Base-by-base conservation (phyloP, 2,329 filamentous ascomycete genomes). In the Leptoxyphium fumago region DNA sequence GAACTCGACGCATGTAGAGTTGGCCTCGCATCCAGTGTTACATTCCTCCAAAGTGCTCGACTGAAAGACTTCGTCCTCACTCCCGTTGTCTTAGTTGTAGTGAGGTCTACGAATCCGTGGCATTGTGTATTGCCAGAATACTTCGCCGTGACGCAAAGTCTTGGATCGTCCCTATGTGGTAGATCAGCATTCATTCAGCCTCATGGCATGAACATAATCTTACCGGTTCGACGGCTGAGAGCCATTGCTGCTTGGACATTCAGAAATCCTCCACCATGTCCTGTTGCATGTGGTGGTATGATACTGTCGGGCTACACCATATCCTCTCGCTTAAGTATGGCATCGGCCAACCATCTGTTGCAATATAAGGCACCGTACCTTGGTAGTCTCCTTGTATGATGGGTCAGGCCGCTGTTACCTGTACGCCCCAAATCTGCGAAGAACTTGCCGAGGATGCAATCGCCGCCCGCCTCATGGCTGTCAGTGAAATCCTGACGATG, bases 301-400 rank as follows among this genome's bases (percentile, higher is more conserved):
- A 56, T 0, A 56, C 45, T 0, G 53, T 49, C 14, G 55, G 53
- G 43, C 47, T 51, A 43, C 57, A 59, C 54, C 52, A 57, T 13
- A 55, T 42, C 28, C 48, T 41, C 21, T 42, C 39, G 11, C 43
- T 17, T 39, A 15, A 21, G 9, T 10, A 10, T 21, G 38, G 11
- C 11, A 39, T 39, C 9, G 38, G 38, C 10, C 38, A 15, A n/a
- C 38, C 38, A 17, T 39, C 45, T 10, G 40, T 29, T 1, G 43
- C 32, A 8, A 40, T 40, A 36, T 48, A 48, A 21, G 36, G 48
- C 8, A 59, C 46, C 32, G 48, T 46, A 2, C 61, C 57, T 8
- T 56, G 50, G 2, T 53, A 57, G 42, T 54, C 50, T 6, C 54
- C 51, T 39, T 57, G 55, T 43, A 51, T 54, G 11, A 54, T 54